Evolutionary conservation across 768 basidiomycete species (phyloP), one percentile per base, ranked within the genome.

Genomic region (Rhodotorula paludigena): DNA sequence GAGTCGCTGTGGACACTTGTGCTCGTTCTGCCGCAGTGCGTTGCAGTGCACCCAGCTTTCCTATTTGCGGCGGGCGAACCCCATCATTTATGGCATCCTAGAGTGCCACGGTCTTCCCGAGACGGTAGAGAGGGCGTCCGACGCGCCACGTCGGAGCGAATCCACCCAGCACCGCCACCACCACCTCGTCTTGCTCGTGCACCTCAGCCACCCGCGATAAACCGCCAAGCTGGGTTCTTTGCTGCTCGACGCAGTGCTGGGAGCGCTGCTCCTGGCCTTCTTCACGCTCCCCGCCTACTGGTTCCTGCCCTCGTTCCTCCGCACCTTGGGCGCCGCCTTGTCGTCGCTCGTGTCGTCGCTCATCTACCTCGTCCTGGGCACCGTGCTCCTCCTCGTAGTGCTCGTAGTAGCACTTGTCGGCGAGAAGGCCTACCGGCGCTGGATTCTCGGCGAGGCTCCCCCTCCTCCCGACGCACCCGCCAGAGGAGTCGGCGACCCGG

Each of bases 401-500:
- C 16, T 68, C 57, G 66, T 52, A 16, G 30, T 38, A 20, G 57
- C 53, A 3, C 67, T 68, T 36, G 33, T 60, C 16, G 62, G 32
- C 12, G 67, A 68, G 12, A 68, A 68, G 54, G 67, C 67, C 21
- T 39, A 54, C 45, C 53, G 59, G 12, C 23, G 67, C 1, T 68
- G 63, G 62, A 9, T 8, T 1, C 45, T 41, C 32, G 57, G 39
- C 7, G 33, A 42, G 33, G 15, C 5, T 3, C 54, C 38, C 25
- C 36, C 54, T 5, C 10, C 54, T 28, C 2, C 25, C 16, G 49
- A 33, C 28, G 33, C 38, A 23, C 36, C 28, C 45, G 39, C 16
- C 12, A 10, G n/a, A 18, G 45, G 5, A 20, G n/a, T 35, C 5
- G 5, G 2, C 21, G 60, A n/a, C n/a, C 42, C 30, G 4, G 38